Conservation (phyloP, 148 eudicot species). For the Rhododendron mucronatum region DNA sequence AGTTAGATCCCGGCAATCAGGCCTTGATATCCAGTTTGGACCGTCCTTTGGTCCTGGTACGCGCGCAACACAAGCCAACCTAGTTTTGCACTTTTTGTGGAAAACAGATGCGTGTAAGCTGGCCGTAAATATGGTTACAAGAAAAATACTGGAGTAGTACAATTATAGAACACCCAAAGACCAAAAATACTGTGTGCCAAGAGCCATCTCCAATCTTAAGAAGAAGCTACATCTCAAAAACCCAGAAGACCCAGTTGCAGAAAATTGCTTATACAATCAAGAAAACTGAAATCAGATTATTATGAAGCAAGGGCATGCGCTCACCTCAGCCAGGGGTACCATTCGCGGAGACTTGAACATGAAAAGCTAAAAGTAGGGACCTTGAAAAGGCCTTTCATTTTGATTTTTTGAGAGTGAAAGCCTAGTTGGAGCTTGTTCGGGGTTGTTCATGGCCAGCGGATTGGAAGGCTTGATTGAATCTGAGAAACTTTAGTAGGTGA, state of each 20-base stretch:
- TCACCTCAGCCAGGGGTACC: background rate
- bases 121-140: too few species aligned
- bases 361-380: background rate
- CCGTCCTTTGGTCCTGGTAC: too few species aligned
- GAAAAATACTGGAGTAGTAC: too few species aligned
- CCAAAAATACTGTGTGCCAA: too few species aligned
- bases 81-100: too few species aligned
- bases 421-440: background rate
- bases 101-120: too few species aligned
- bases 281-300: background rate
- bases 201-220: too few species aligned
- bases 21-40: too few species aligned
- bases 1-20: too few species aligned
- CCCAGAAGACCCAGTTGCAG: constrained; percentile 7
- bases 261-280: background rate
- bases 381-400: background rate
- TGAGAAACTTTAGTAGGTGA: background rate
- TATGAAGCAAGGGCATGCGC: background rate
- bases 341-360: background rate
- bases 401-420: background rate
- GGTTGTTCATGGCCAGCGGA: background rate
- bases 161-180: too few species aligned
- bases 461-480: background rate
- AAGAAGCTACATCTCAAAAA: background rate
- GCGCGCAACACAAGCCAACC: too few species aligned